phyloP scores from a whole-genome alignment of 768 basidiomycete genomes.

The Xerocomellus intermedius region DNA sequence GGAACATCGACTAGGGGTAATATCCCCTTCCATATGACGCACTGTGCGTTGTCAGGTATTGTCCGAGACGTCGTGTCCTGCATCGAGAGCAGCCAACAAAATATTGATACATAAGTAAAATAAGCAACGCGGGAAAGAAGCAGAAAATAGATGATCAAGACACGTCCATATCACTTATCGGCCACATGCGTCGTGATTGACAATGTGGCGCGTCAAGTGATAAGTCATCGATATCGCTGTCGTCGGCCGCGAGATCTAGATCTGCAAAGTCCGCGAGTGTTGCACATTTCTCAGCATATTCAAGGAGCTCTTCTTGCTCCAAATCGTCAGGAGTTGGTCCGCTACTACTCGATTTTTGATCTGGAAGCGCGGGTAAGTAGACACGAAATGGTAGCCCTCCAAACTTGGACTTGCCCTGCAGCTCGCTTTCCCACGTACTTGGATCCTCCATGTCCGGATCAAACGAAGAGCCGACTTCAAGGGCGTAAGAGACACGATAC shows the following conservation, averaged over 20 bases:
- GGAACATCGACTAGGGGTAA: too few relatives aligned
- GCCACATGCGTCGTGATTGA: neutral
- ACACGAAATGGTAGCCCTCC: neutral
- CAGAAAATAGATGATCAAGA: conserved; percentile 17
- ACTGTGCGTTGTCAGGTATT: neutral
- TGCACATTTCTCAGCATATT: conserved; percentile 55
- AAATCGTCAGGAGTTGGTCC: conserved; percentile 44
- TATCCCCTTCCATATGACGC: neutral
- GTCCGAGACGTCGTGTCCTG: neutral
- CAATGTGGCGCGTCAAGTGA: neutral
- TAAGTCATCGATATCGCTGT: conserved; percentile 25
- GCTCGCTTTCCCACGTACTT: conserved; percentile 56
- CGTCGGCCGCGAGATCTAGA: conserved; percentile 27
- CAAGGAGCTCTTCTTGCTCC: conserved; percentile 56
- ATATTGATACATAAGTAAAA: conserved; percentile 9
- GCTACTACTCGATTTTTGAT: neutral
- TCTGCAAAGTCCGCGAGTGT: conserved; percentile 49
- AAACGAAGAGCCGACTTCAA: conserved; percentile 73
- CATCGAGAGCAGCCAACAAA: neutral
- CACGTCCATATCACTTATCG: conserved; percentile 26
- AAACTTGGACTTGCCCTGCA: conserved; percentile 41
- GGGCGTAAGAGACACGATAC: conserved; percentile 61
- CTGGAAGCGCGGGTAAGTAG: conserved; percentile 7
- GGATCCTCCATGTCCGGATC: conserved; percentile 72
- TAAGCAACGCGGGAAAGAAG: neutral